A percentile compares a stretch with the other conserved stretches of the same genome.
Evolutionary conservation across 2,329 filamentous ascomycete species (phyloP).

Genomic region (Xylaria digitata): DNA sequence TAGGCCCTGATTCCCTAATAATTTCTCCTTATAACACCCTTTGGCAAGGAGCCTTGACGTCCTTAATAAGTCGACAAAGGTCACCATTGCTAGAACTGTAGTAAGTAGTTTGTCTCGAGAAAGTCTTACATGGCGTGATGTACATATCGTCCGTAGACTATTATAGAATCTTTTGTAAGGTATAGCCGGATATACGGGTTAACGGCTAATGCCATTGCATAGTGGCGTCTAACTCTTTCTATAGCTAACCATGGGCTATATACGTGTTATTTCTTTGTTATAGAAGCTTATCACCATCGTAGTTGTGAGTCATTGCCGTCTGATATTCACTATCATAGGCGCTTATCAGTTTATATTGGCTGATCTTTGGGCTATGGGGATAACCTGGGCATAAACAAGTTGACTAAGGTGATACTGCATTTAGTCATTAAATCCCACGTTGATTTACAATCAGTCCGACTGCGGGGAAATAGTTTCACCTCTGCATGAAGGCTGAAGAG

Average conservation of each 20-base stretch:
- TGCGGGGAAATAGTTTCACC: background rate
- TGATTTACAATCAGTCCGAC: conserved; percentile 6
- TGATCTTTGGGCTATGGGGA: background rate
- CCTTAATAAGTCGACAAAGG: background rate
- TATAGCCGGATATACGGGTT: too few relatives aligned
- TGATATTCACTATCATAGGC: too few relatives aligned
- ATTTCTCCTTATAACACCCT: too few relatives aligned
- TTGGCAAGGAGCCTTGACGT: background rate
- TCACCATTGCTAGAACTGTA: background rate
- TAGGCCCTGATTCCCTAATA: too few relatives aligned
- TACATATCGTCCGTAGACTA: too few relatives aligned
- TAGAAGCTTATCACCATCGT: background rate
- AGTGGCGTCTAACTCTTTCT: too few relatives aligned
- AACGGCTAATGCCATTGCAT: too few relatives aligned
- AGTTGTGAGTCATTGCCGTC: background rate
- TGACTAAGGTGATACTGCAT: background rate
- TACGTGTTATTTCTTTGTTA: background rate
- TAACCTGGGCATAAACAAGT: background rate
- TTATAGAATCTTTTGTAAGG: too few relatives aligned
- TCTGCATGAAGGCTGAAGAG: background rate
- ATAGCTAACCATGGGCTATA: too few relatives aligned
- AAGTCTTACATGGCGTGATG: too few relatives aligned
- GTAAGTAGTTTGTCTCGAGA: too few relatives aligned
- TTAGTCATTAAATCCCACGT: background rate
- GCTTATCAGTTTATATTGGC: background rate